Percentiles rank a stretch among this genome's conserved stretches.
Conservation (phyloP, 169 alveolate species). For the Pseudocohnilembus persalinus region DNA sequence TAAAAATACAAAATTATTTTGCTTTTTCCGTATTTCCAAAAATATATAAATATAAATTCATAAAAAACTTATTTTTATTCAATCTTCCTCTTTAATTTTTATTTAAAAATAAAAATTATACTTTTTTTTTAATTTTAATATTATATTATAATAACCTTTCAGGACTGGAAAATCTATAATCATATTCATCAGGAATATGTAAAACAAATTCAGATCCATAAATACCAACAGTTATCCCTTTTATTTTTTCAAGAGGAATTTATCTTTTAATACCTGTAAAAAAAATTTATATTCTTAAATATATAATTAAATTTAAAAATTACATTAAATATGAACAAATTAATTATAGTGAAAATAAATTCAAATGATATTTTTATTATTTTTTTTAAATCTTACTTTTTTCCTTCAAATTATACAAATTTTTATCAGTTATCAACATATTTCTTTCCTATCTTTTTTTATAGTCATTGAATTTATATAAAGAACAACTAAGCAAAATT, state of each 20-base stretch:
- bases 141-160: constrained; percentile 24
- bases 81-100: too few relatives aligned
- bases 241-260: constrained; percentile 30
- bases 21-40: too few relatives aligned
- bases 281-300: not conserved
- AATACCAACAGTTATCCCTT: constrained; percentile 39
- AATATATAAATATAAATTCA: too few relatives aligned
- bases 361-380: too few relatives aligned
- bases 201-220: constrained; percentile 62
- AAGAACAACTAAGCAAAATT: constrained; percentile 43
- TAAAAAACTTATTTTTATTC: too few relatives aligned
- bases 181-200: constrained; percentile 74
- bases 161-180: constrained; percentile 55
- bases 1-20: not conserved
- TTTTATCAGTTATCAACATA: constrained; percentile 45
- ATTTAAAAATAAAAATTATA: too few relatives aligned
- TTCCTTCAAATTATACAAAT: constrained; percentile 48
- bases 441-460: constrained; percentile 53
- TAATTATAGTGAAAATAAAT: not conserved
- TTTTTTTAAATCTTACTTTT: constrained; percentile 28
- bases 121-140: constrained; percentile 5
- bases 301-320: not conserved
- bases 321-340: not conserved
- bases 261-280: constrained; percentile 38
- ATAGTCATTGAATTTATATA: constrained; percentile 55